Evolutionary conservation across 2,329 filamentous ascomycete species (phyloP), one percentile per base, ranked within the genome.

Genomic region (Alternaria arborescens): DNA sequence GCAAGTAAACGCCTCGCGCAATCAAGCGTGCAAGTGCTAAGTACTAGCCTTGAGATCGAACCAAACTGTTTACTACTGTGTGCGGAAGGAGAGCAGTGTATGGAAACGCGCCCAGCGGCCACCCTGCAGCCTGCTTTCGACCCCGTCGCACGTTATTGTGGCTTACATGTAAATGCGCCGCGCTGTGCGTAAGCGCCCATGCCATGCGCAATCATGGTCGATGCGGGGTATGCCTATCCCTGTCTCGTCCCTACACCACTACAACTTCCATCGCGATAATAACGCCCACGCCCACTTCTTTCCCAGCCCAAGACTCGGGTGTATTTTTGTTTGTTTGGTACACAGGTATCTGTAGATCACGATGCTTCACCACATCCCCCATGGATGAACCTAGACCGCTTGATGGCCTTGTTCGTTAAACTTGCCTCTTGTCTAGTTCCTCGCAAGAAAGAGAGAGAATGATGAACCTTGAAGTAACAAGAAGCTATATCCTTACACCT

Each of bases 121-220:
- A 38, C 14, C 36, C 24, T 40, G 34, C 32, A 5, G 28, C 44
- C 46, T 58, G 32, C 6, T 12, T 11, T 14, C 32, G 32, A 36
- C 32, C 32, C 32, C 1, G 32, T 16, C 14, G 22, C 61, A 60
- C 61, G 61, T 63, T 63, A 48, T 60, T 58, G 60, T 48, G 46
- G 46, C 46, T 30, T 14, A 36, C 32, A 36, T 36, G 32, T 36
- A 36, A 36, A 36, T 36, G 32, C 32, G 32, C 14, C 32, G 32
- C 32, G 32, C 32, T 53, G 60, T 54, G 52, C 51, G 43, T 42
- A 61, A 61, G 55, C 60, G 60, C 60, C 59, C 26, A 53, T 61
- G 51, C 14, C 12, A 36, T 36, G 32, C 12, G 32, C 32, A 36
- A 36, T 36, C 32, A 14, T 36, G 32, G 7, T 36, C 5, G 11